Evolutionary conservation across 495 filamentous ascomycete genomes (phyloP), one percentile per base, ranked within the genome.

Genomic region (Annulohypoxylon moriforme): DNA sequence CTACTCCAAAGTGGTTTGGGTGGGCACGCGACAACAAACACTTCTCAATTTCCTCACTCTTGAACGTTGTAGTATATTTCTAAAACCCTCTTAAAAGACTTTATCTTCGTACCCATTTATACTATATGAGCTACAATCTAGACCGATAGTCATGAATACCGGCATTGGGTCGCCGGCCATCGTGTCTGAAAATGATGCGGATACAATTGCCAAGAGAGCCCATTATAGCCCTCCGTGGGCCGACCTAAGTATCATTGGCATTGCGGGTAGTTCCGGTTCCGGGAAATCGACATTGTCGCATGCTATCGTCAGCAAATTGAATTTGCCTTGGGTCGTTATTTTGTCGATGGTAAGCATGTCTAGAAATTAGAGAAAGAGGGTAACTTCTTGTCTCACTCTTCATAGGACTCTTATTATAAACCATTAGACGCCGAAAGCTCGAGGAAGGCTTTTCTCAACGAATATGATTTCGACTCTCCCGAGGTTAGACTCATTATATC

Each of bases 311-410:
- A 89, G 85, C 62, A 91, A 92, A 64, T 80, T 99, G 71, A 97
- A 94, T 81, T 83, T 98, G 57, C 96, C 96, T 46, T 99, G 96
- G 96, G 96, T 99, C 36, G 93, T 98, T 29, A 97, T 99, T 78
- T 81, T 99, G 69, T 95, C 94, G 33, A 98, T 99, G 89, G 94
- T 97, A 86, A 77, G 81, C 31, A 13, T 20, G 40, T 16, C 40
- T 44, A 8, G 40, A 42, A 33, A 61, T 44, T 6, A 40, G 56
- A 64, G 25, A 57, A 31, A 57, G 13, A 64, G 36, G 33, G 53
- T 66, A 33, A 70, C 44, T 64, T 65, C 60, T 62, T 24, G 49
- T 56, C 67, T 70, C 46, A 75, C 57, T 25, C 25, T 22, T 66
- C 34, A 47, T 77, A 97, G 94, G 96, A 99, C 77, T 97, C 94